Evolutionary conservation across 1,139 yeast genomes (phyloP).

Genomic region (Ashbya aceris): DNA sequence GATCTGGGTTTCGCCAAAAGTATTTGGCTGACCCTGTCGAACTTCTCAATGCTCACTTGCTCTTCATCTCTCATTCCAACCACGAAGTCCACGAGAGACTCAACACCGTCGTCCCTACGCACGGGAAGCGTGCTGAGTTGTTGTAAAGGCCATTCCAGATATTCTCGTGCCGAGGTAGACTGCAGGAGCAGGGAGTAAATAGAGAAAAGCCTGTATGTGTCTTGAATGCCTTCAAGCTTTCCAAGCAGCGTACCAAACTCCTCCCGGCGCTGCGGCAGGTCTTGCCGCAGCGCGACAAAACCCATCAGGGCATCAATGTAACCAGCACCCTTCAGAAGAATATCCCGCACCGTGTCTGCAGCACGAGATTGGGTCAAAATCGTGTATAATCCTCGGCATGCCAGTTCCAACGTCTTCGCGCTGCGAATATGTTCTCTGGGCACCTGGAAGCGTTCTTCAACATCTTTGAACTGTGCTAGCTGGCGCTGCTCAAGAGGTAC

Average conservation of each 20-base stretch:
- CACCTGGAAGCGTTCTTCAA: constrained; percentile 14
- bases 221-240: constrained; percentile 36
- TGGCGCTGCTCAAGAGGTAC: constrained; percentile 57
- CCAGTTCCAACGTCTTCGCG: constrained; percentile 11
- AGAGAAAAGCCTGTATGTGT: constrained; percentile 53
- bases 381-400: constrained; percentile 11
- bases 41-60: constrained; percentile 49
- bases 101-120: constrained; percentile 57
- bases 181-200: constrained; percentile 46
- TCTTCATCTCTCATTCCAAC: constrained; percentile 71
- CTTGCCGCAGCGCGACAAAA: constrained; percentile 39
- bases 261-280: background rate
- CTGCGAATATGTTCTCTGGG: constrained; percentile 9
- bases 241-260: constrained; percentile 11
- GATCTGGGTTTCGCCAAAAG: constrained; percentile 52
- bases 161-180: constrained; percentile 35
- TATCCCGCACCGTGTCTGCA: constrained; percentile 35
- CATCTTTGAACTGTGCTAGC: constrained; percentile 36
- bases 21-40: constrained; percentile 56
- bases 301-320: constrained; percentile 57
- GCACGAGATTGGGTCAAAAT: constrained; percentile 4
- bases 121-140: constrained; percentile 48
- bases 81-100: constrained; percentile 63
- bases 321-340: constrained; percentile 63
- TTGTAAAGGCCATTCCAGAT: constrained; percentile 36